Conservation (phyloP, 2,329 filamentous ascomycete species). For the Colletotrichum liriopes region DNA sequence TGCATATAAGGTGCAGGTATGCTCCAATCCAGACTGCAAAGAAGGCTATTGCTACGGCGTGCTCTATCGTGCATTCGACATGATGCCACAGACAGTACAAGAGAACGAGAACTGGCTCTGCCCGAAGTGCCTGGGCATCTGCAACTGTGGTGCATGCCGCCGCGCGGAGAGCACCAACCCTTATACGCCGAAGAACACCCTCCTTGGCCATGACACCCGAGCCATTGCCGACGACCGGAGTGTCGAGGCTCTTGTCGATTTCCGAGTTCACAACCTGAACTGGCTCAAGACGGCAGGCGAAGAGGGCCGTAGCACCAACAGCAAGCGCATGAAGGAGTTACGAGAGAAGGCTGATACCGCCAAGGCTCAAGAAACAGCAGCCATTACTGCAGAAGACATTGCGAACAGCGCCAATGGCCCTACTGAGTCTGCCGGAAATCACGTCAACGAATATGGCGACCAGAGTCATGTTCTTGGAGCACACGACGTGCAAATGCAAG, state of each 20-base stretch:
- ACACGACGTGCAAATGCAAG: conserved; percentile 36
- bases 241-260: conserved; percentile 91
- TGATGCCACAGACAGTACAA: conserved; percentile 87
- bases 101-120: conserved; percentile 89
- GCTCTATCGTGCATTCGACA: conserved; percentile 91
- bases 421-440: background rate
- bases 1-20: conserved; percentile 87
- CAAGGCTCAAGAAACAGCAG: conserved; percentile 64
- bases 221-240: conserved; percentile 92
- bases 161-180: conserved; percentile 77
- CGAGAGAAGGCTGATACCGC: conserved; percentile 70
- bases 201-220: conserved; percentile 92
- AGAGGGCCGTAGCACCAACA: conserved; percentile 70
- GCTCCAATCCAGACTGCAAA: conserved; percentile 78
- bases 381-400: conserved; percentile 45
- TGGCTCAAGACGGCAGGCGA: conserved; percentile 80
- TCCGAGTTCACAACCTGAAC: conserved; percentile 87
- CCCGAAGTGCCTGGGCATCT: conserved; percentile 87
- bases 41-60: conserved; percentile 93
- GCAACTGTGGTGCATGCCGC: conserved; percentile 88
- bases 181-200: conserved; percentile 88
- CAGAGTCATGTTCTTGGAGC: conserved; percentile 54
- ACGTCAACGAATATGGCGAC: conserved; percentile 50
- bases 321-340: conserved; percentile 71
- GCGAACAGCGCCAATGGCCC: conserved; percentile 43